A percentile compares a stretch with the other conserved stretches of the same genome.
Conservation (phyloP, 371 early-diverging fungal species). For the Thermomucor indicae-seudaticae region DNA sequence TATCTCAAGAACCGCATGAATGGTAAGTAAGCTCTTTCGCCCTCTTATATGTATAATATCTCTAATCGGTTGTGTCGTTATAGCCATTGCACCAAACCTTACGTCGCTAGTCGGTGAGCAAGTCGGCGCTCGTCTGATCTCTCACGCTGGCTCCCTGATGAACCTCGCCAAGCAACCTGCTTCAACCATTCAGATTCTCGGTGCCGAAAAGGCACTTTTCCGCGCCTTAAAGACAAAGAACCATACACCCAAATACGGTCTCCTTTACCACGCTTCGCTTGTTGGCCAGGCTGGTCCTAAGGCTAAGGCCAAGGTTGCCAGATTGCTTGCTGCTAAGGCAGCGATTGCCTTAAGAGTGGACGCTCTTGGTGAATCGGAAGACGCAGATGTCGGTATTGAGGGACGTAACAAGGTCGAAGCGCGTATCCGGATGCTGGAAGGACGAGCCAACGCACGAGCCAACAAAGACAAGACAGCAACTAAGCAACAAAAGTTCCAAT, state of each 20-base stretch:
- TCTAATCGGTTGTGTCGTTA: neutral
- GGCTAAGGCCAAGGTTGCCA: constrained; percentile 91
- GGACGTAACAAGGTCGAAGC: constrained; percentile 83
- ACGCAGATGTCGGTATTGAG: constrained; percentile 81
- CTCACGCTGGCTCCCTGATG: constrained; percentile 91
- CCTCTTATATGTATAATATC: neutral
- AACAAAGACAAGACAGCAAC: constrained; percentile 52
- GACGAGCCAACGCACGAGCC: constrained; percentile 40
- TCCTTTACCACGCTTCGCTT: constrained; percentile 90
- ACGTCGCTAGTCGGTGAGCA: constrained; percentile 89
- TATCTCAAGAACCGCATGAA: constrained; percentile 90
- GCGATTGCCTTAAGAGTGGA: constrained; percentile 85
- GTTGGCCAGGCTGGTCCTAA: constrained; percentile 85
- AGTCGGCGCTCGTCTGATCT: constrained; percentile 89
- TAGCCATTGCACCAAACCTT: constrained; percentile 90
- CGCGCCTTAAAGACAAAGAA: constrained; percentile 93
- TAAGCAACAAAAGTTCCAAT: constrained; percentile 74
- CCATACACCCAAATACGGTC: constrained; percentile 97
- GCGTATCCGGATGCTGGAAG: constrained; percentile 85
- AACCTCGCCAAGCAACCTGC: constrained; percentile 92
- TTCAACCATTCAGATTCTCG: constrained; percentile 95
- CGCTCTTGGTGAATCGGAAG: constrained; percentile 86
- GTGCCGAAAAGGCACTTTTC: constrained; percentile 98
- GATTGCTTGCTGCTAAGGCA: constrained; percentile 91
- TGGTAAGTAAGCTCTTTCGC: constrained; percentile 8